Evolutionary conservation across 352 stramenopile species (phyloP), one percentile per base, ranked within the genome.

Genomic region (Phytophthora pluvialis): DNA sequence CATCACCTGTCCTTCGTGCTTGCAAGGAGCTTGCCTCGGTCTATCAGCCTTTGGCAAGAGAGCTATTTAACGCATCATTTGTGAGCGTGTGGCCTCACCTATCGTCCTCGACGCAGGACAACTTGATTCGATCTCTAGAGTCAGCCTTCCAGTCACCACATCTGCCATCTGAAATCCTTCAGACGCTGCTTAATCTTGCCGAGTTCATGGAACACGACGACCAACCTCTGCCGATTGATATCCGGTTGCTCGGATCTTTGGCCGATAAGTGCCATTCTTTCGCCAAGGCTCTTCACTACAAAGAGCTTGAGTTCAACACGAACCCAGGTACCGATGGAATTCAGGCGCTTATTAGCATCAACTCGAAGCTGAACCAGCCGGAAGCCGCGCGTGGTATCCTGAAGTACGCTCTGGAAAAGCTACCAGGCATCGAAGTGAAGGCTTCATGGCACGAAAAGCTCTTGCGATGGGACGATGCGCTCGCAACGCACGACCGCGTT

Each of bases 141-240:
- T 90, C 86, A 8, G 98, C 98, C 15, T 98, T 99, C 49, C 88
- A 96, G 51, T 93, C 85, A 39, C 70, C 83, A 1, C 80, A 97
- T 64, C 70, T 97, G 6, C 98, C 98, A n/a, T 96, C 97, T 15
- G 98, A 99, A 75, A 99, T 99, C 35, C 66, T 99, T 9, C 97
- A 99, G 72, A 95, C 93, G 31, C 81, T 99, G 31, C 75, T 99
- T 11, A 99, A 99, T 69, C 81, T 99, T 13, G 97, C 97, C 5
- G 98, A 99, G 83, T 99, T 99, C 55, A 99, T 99, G 96, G 98
- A 99, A 77, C 97, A 99, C 60, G 97, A 99, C 63, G 97, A 98
- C 55, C 88, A 98, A 72, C 85, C 87, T 13, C 74, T 99, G 38
- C 97, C 98, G 12, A 99, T 99, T 63, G 96, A 99, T 67, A 99